A percentile compares a stretch with the other conserved stretches of the same genome.
Evolutionary conservation across 257 asterid genomes (phyloP).

Genomic region (Mentha longifolia): DNA sequence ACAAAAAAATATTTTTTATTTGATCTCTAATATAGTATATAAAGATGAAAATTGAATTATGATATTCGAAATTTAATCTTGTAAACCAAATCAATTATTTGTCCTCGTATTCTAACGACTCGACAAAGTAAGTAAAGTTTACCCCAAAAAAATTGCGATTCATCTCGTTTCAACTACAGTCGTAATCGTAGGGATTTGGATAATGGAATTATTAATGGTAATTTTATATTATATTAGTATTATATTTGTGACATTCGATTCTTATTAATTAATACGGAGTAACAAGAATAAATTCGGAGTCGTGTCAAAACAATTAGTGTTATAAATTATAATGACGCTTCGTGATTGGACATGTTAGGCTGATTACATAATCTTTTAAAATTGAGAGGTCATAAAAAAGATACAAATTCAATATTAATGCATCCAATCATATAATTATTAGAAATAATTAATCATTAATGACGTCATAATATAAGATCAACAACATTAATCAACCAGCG

Average conservation of each 20-base stretch:
- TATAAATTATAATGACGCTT: not conserved
- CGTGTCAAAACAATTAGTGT: not conserved
- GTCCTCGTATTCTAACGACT: no score
- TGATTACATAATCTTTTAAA: slow-evolving; percentile 5
- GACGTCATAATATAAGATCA: not conserved
- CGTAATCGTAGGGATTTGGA: no score
- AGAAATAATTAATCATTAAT: no score
- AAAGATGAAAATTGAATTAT: no score
- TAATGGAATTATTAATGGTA: no score
- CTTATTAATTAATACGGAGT: not conserved
- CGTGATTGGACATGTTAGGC: not conserved
- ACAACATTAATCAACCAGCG: not conserved
- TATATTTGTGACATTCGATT: not conserved
- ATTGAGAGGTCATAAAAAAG: not conserved
- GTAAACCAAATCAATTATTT: no score
- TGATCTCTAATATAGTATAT: no score
- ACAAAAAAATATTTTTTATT: no score
- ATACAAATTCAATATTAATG: not conserved
- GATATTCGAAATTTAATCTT: no score
- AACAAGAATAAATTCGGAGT: slow-evolving; percentile 13
- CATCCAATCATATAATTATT: not conserved
- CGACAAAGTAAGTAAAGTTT: no score
- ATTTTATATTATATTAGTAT: no score
- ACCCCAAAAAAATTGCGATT: not conserved
- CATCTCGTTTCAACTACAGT: not conserved